Conservation (phyloP, 345 rosid genomes). For the Citrus reticulata region DNA sequence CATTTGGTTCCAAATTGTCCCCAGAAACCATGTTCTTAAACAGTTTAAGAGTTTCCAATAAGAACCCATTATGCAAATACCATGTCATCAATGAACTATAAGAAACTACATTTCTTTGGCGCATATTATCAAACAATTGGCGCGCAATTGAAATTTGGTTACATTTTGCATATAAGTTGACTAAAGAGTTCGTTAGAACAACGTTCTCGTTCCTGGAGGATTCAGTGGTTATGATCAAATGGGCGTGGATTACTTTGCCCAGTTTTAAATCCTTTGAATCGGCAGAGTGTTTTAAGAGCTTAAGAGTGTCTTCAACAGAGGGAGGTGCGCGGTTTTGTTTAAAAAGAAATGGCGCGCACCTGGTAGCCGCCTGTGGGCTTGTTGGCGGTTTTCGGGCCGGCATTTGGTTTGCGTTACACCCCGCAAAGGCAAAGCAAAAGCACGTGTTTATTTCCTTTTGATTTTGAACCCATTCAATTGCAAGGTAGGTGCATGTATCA, state of each 20-base stretch:
- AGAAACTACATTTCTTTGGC: slow-evolving; percentile 55
- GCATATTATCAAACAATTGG: slow-evolving; percentile 61
- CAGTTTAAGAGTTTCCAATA: slow-evolving; percentile 45
- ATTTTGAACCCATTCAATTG: too few species aligned
- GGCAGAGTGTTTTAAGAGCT: slow-evolving; percentile 54
- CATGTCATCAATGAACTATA: slow-evolving; percentile 75
- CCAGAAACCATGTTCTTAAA: slow-evolving; percentile 47
- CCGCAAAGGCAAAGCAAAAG: background rate
- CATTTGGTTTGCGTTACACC: background rate
- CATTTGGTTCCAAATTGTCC: slow-evolving; percentile 44
- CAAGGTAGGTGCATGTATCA: too few species aligned
- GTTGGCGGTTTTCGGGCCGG: background rate
- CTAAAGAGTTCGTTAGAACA: slow-evolving; percentile 39
- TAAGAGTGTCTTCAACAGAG: slow-evolving; percentile 17
- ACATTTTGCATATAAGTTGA: slow-evolving; percentile 59
- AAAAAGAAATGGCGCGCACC: slow-evolving; percentile 10
- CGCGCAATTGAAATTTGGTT: slow-evolving; percentile 40
- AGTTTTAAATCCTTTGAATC: slow-evolving; percentile 33
- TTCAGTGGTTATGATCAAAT: slow-evolving; percentile 32
- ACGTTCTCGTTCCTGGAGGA: slow-evolving; percentile 1
- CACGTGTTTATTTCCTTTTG: too few species aligned
- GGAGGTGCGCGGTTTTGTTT: slow-evolving; percentile 7
- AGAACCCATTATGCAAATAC: slow-evolving; percentile 47
- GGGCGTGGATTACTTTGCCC: slow-evolving; percentile 62
- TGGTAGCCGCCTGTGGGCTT: background rate